phyloP scores from a whole-genome alignment of 129 eudicot genomes.

The Centrapalus pauciflorus region DNA sequence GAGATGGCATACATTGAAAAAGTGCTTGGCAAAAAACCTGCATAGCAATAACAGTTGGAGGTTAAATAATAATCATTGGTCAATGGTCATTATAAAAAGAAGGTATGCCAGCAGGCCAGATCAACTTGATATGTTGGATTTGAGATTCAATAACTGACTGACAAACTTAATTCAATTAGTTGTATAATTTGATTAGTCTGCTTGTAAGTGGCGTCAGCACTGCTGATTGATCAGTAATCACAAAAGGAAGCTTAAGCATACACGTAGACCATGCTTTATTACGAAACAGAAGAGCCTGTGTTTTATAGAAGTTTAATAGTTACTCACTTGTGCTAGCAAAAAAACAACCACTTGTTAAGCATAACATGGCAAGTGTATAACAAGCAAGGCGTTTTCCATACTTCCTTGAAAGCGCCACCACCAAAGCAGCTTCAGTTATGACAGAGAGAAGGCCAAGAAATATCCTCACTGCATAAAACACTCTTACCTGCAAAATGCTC shows the following conservation, averaged over 20 bases:
- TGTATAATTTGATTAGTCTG: neutral
- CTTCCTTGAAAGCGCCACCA: constrained; percentile 89
- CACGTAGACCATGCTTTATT: no score
- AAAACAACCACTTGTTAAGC: constrained; percentile 94
- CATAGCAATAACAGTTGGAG: neutral
- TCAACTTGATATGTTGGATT: neutral
- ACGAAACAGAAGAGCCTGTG: neutral
- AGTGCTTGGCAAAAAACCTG: constrained; percentile 97
- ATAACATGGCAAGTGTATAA: constrained; percentile 81
- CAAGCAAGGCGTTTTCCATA: constrained; percentile 90
- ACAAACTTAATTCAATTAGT: neutral
- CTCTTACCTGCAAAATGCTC: constrained; percentile 61
- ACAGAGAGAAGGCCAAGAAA: constrained; percentile 88
- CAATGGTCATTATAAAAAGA: no score
- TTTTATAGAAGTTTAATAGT: neutral
- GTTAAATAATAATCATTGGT: neutral
- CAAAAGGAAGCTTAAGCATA: neutral
- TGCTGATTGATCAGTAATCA: neutral
- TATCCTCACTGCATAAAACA: constrained; percentile 77
- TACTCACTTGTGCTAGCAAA: constrained; percentile 96
- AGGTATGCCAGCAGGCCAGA: no score
- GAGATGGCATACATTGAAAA: constrained; percentile 97
- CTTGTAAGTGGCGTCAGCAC: neutral
- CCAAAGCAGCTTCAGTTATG: constrained; percentile 79
- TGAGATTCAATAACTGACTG: neutral